Evolutionary conservation across 208 protist species (phyloP).

Genomic region (Acanthamoeba culbertsoni): DNA sequence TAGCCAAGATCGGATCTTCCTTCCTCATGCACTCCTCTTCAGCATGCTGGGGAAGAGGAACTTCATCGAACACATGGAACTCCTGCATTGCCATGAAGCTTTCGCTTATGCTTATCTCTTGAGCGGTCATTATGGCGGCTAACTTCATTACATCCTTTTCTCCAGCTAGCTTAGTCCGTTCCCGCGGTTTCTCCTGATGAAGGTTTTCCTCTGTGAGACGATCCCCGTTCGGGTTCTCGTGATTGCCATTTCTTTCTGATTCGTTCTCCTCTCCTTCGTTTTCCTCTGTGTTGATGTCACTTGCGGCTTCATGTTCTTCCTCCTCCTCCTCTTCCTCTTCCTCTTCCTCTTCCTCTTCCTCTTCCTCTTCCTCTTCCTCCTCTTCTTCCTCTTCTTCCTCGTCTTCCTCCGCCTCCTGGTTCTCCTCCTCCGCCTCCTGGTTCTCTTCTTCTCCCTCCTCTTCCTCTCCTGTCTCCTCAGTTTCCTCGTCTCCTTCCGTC

Average conservation of each 20-base stretch:
- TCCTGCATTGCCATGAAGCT: slow-evolving; percentile 21
- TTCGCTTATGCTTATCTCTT: not conserved
- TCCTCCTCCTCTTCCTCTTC: not conserved
- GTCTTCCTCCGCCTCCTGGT: not conserved
- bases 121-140: not conserved
- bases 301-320: not conserved
- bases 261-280: not conserved
- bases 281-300: too few species aligned
- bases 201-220: too few species aligned
- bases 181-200: too few species aligned
- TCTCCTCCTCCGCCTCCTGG: not conserved
- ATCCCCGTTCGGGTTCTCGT: too few species aligned
- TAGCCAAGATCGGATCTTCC: not conserved
- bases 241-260: not conserved
- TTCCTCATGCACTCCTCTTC: not conserved
- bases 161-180: too few species aligned
- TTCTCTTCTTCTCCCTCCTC: not conserved
- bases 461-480: not conserved
- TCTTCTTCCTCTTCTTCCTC: not conserved
- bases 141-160: not conserved
- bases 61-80: not conserved
- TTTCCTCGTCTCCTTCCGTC: not conserved
- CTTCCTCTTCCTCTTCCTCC: not conserved
- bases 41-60: not conserved
- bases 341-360: not conserved